Evolutionary conservation across 2,329 filamentous ascomycete genomes (phyloP), one percentile per base, ranked within the genome.

Genomic region (Trichoderma asperellum): DNA sequence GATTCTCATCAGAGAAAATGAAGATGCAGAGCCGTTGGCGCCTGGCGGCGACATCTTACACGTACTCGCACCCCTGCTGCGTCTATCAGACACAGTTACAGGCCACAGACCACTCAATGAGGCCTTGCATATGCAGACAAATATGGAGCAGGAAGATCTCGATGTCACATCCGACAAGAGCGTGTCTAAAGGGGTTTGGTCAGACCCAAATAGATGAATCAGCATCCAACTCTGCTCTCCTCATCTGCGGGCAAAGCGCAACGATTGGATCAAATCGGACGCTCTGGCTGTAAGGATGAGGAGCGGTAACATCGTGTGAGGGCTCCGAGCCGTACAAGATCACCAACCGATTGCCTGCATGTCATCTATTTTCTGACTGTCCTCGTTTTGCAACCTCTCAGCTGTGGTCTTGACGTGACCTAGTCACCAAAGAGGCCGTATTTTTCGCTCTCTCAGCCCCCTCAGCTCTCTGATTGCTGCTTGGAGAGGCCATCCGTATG

Each of bases 121-220:
- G 55, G 63, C 52, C 40, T 35, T 66, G 63, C 53, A 58, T 66
- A 66, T 66, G 58, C 37, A 55, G 29, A 24, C 35, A 35, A 58
- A 35, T 24, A 66, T 58, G 63, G 55, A 66, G 27, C 63, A 66
- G 37, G 37, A 40, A 49, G 63, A 66, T 66, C 63, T 66, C 49
- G 63, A 66, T 66, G 63, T 66, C 63, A 66, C 55, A 66, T 58
- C 63, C 63, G 63, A 66, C 63, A n/a, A 66, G 40, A 27, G 56
- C 57, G 55, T 43, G 57, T 35, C 34, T 40, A 10, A 34, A 40
- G 21, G 57, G 57, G 29, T 29, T 24, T 52, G 40, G 55, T 16
- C 55, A 32, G 63, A 55, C 47, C 40, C 40, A 43, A 58, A 55
- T 47, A 21, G 53, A 59, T 37, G 55, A 40, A 32, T 27, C 40